A percentile compares a stretch with the other conserved stretches of the same genome.
These are phyloP conservation scores for Trametes sanguinea DNA, from an alignment of 768 basidiomycete species.

Conservation along the genomic window DNA sequence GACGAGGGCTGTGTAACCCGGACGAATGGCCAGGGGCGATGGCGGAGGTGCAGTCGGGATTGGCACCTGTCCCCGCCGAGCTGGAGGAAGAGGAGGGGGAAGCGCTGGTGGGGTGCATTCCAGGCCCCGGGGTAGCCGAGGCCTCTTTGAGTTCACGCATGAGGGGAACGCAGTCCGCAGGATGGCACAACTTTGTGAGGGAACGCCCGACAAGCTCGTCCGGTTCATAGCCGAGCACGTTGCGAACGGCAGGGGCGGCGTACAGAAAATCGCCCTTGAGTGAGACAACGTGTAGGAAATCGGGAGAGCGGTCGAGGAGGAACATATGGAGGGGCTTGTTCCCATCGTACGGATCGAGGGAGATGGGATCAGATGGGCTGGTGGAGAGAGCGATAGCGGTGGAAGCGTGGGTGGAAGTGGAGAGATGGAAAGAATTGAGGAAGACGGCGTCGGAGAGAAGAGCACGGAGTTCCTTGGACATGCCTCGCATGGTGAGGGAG, in stretches of 20 bases:
- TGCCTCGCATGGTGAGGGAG: slow-evolving; percentile 35
- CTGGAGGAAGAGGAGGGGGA: slow-evolving; percentile 3
- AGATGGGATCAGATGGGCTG: slow-evolving; percentile 11
- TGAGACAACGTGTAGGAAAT: slow-evolving; percentile 89
- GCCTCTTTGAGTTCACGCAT: slow-evolving; percentile 90
- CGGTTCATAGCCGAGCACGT: slow-evolving; percentile 85
- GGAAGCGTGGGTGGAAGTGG: slow-evolving; percentile 36
- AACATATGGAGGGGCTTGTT: slow-evolving; percentile 57
- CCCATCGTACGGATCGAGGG: slow-evolving; percentile 34
- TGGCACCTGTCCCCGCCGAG: not conserved
- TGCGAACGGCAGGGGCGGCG: slow-evolving; percentile 77
- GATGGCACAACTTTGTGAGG: slow-evolving; percentile 83
- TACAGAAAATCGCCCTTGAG: slow-evolving; percentile 93
- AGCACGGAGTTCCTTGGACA: slow-evolving; percentile 55
- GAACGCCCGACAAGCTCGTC: slow-evolving; percentile 79
- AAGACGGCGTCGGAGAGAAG: slow-evolving; percentile 52
- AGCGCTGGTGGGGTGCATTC: slow-evolving; percentile 21
- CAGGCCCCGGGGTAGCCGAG: slow-evolving; percentile 33
- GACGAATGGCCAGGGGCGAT: not conserved
- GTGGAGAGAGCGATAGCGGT: slow-evolving; percentile 21
- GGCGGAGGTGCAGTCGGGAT: slow-evolving; percentile 9
- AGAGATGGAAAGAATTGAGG: slow-evolving; percentile 44
- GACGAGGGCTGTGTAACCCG: slow-evolving; percentile 40
- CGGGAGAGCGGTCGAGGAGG: slow-evolving; percentile 63
- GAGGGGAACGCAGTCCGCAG: slow-evolving; percentile 86